Evolutionary conservation across 495 filamentous ascomycete genomes (phyloP), one percentile per base, ranked within the genome.

Genomic region (Aspergillus sparsus): DNA sequence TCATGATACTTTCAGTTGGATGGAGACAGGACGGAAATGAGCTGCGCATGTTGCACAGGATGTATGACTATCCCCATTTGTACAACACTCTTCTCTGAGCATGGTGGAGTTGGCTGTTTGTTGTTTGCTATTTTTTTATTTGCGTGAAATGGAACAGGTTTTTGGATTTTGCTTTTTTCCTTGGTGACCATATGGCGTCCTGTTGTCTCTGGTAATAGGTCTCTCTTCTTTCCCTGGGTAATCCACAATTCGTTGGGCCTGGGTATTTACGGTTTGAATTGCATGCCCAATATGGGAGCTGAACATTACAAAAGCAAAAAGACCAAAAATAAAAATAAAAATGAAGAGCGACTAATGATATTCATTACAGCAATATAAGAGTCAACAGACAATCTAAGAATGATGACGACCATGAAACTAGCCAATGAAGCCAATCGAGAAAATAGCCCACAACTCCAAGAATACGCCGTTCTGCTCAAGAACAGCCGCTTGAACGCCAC

Each of bases 11-110:
- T 27, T 8, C 53, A 33, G 15, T 27, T 27, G 15, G 39, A 49
- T 37, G 58, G 50, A 49, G 32, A 57, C 45, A 49, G 21, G n/a
- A 45, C 15, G 61, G 35, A 8, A 27, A 46, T 49, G 55, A 36
- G 62, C 67, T 66, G 58, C 60, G 65, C 50, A 46, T 65, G 55
- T 66, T 3, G 21, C 21, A 64, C 49, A 49, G 49, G 41, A 44
- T 64, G 41, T 60, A 62, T 55, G 39, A 51, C 52, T 45, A 56
- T 11, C 62, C 27, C 52, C 56, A 41, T 57, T 60, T 75, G 67
- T 70, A 73, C 57, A 74, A 70, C 63, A 75, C 68, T 70, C 74
- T 74, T 61, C 73, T 75, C 68, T 73, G 64, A 62, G 68, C 69
- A 72, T 71, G 51, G 49, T 59, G 72, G 72, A 64, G 69, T 75